Evolutionary conservation across 345 rosid genomes (phyloP), one percentile per base, ranked within the genome.

Genomic region (Populus nigra): DNA sequence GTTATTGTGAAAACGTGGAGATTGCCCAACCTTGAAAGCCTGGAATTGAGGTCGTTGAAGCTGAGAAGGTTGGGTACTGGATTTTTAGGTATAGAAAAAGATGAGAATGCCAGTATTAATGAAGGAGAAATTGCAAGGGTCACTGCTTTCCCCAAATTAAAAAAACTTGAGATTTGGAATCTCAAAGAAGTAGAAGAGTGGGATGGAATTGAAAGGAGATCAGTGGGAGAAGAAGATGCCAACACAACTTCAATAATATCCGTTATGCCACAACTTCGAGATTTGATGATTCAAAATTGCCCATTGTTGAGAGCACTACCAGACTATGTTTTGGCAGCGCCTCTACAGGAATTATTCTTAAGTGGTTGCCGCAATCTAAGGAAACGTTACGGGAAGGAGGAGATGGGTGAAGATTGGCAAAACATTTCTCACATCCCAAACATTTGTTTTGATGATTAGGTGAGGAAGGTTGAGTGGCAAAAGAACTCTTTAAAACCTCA

Each of bases 111-210:
- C 16, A 10, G 2, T 12, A 45, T 45, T 3, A 45, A 45, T 12
- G 50, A 12, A 59, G 29, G 18, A 57, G 63, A 36, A 6, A 5
- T 47, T 20, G 39, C 74, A 15, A 65, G 74, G 36, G 35, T 39
- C 35, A 31, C 35, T 50, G 29, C 41, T 33, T 77, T 82, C 20
- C 78, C 81, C 3, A 76, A 33, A n/a, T 65, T 76, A 69, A 66
- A 65, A 36, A 25, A 8, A 39, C 80, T 80, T 10, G 5, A 1
- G 8, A 17, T 81, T 67, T 2, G 1, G 2, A 7, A 2, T 10
- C 73, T 71, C 77, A 0, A 17, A 8, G n/a, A 62, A 5, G 25
- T 68, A 74, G 35, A 47, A 63, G 61, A 73, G 33, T 77, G 78
- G 84, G 53, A 81, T 20, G 43, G 45, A 12, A 17, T 7, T 41